phyloP scores from a whole-genome alignment of 2,329 filamentous ascomycete species.

The Cercospora berteroae region DNA sequence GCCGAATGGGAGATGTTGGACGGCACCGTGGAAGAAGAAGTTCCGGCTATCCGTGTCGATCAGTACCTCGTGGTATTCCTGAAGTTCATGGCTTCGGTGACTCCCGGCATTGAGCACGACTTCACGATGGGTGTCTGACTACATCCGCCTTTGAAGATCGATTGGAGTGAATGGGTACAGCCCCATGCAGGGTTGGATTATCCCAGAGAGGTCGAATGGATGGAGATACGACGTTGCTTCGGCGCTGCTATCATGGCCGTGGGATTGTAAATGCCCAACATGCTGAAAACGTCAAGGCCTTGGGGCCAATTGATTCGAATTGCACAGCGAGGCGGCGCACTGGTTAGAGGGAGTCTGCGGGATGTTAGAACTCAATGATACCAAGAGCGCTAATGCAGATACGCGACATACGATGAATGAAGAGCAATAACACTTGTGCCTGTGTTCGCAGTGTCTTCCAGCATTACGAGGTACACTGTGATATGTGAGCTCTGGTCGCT shows the following conservation, averaged over 20 bases:
- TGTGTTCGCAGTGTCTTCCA: not conserved
- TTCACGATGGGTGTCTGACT: constrained; percentile 89
- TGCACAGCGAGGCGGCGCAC: constrained; percentile 18
- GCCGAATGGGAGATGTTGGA: constrained; percentile 63
- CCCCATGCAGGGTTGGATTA: constrained; percentile 32
- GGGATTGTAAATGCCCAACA: constrained; percentile 26
- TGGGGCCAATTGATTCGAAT: not conserved
- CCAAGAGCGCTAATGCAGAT: constrained; percentile 11
- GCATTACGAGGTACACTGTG: not conserved
- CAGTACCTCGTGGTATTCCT: constrained; percentile 85
- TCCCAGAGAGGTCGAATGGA: constrained; percentile 32
- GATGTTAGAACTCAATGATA: constrained; percentile 4
- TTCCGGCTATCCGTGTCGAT: constrained; percentile 80
- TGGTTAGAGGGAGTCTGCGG: constrained; percentile 1
- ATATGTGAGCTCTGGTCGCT: not conserved
- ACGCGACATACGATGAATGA: constrained; percentile 14
- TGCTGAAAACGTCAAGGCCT: not conserved
- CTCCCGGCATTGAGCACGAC: constrained; percentile 94
- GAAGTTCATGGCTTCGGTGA: constrained; percentile 74
- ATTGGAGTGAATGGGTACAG: constrained; percentile 26
- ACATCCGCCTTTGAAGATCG: constrained; percentile 21
- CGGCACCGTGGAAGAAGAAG: constrained; percentile 62
- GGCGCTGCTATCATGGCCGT: constrained; percentile 34
- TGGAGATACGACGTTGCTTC: constrained; percentile 34
- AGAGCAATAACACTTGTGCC: not conserved